Evolutionary conservation across 495 filamentous ascomycete genomes (phyloP).

Genomic region (Xylona heveae): DNA sequence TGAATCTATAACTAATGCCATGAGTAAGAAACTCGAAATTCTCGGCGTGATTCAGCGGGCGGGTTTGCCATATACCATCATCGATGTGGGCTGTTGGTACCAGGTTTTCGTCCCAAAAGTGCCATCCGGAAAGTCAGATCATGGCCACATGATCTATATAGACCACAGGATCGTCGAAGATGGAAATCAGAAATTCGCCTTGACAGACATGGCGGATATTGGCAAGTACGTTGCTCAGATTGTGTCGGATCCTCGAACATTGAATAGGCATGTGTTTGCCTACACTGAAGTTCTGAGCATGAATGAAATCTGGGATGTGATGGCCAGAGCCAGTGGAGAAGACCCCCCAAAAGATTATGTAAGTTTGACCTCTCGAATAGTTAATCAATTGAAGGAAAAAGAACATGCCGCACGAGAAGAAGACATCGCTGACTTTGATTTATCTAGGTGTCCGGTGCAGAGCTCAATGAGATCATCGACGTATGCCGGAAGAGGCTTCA

Average conservation of each 20-base stretch:
- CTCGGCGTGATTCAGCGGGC: background rate
- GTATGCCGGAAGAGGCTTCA: background rate
- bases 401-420: background rate
- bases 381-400: no score
- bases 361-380: constrained; percentile 11
- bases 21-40: no score
- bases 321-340: constrained; percentile 32
- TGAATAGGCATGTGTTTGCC: constrained; percentile 33
- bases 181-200: constrained; percentile 23
- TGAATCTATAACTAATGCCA: no score
- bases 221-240: constrained; percentile 33
- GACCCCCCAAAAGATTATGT: constrained; percentile 28
- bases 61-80: constrained; percentile 32
- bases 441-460: background rate
- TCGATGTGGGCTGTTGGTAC: constrained; percentile 42
- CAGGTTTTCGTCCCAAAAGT: constrained; percentile 28
- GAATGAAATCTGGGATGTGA: constrained; percentile 25
- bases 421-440: background rate
- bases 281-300: constrained; percentile 26
- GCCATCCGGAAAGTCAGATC: constrained; percentile 29
- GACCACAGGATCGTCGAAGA: constrained; percentile 27
- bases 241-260: constrained; percentile 29
- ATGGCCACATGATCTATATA: constrained; percentile 21
- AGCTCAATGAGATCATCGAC: background rate
- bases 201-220: constrained; percentile 33